Evolutionary conservation across 768 basidiomycete species (phyloP), one percentile per base, ranked within the genome.

Genomic region (Boletus subcaerulescens): DNA sequence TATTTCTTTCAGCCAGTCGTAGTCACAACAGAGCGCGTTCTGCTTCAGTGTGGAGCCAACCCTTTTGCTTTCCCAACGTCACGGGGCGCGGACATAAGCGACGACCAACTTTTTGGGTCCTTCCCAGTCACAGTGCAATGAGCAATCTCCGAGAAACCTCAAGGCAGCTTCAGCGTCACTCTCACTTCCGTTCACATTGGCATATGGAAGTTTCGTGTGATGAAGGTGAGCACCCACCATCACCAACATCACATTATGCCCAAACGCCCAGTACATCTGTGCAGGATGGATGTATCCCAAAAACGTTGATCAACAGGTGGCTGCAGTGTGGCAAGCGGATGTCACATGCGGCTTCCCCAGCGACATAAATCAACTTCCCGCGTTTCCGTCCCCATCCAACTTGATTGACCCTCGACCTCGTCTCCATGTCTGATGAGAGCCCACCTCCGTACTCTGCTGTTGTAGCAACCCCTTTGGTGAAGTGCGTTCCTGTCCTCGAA

Each of bases 391-490:
- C 32, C 39, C 36, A 17, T 38, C 15, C 32, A 17, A 36, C 41
- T n/a, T 13, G 20, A 35, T 35, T 17, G 5, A 29, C 45, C 17
- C 31, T 22, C 17, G 48, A 52, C 43, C 9, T 6, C 36, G 9
- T 42, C 45, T 24, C 39, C 48, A 58, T 55, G 59, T 35, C 42
- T 29, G 56, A 24, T 4, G 57, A 59, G 17, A 56, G 40, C 45
- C 63, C 63, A 44, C 63, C 63, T 36, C 59, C 62, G 18, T 64
- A 64, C 31, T 64, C 59, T 39, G 35, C 52, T 36, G 57, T 51
- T 17, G 40, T 32, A 36, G 22, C 40, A 8, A 3, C 24, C 41
- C 45, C 48, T 22, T n/a, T 31, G 14, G 24, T 29, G 4, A 26
- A 32, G 62, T 64, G 24, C 14, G 59, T 60, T 22, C 6, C 17